These are phyloP conservation scores for Ascobolus immersus DNA, from an alignment of 495 filamentous ascomycete genomes.

Conservation along the genomic window DNA sequence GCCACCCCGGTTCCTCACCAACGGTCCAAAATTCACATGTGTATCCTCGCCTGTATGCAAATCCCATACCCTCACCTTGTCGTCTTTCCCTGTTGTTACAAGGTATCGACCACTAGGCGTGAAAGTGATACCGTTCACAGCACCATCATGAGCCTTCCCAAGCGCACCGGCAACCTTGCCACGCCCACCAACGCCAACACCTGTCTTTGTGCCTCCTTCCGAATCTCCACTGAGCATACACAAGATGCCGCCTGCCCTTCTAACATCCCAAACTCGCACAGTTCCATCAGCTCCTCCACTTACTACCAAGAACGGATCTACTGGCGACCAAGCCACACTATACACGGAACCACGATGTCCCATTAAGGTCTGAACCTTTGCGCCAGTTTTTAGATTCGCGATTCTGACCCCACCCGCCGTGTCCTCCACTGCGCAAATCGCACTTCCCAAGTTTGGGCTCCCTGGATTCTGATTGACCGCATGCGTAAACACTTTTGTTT, in stretches of 20 bases:
- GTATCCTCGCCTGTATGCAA: slow-evolving; percentile 54
- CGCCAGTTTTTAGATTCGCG: slow-evolving; percentile 55
- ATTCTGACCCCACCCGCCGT: slow-evolving; percentile 57
- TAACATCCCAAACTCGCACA: slow-evolving; percentile 63
- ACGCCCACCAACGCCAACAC: no score
- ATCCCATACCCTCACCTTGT: slow-evolving; percentile 65
- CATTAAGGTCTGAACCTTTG: slow-evolving; percentile 48
- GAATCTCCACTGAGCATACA: slow-evolving; percentile 54
- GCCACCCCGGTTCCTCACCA: no score
- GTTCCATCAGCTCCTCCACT: slow-evolving; percentile 53
- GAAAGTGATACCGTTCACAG: slow-evolving; percentile 66
- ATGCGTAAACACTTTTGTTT: no score
- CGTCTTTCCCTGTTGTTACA: slow-evolving; percentile 56
- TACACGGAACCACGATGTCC: slow-evolving; percentile 46
- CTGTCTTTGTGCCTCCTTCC: slow-evolving; percentile 31
- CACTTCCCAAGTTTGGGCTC: slow-evolving; percentile 41
- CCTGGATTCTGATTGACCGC: slow-evolving; percentile 52
- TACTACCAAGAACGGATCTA: slow-evolving; percentile 50
- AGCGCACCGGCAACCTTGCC: no score
- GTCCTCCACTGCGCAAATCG: slow-evolving; percentile 63
- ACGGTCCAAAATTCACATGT: slow-evolving; percentile 40
- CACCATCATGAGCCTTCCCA: slow-evolving; percentile 44
- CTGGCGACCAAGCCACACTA: slow-evolving; percentile 54
- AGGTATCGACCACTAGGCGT: slow-evolving; percentile 48
- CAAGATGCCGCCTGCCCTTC: slow-evolving; percentile 42